Conservation (phyloP, 163 green algal species). For the Chlorella variabilis region DNA sequence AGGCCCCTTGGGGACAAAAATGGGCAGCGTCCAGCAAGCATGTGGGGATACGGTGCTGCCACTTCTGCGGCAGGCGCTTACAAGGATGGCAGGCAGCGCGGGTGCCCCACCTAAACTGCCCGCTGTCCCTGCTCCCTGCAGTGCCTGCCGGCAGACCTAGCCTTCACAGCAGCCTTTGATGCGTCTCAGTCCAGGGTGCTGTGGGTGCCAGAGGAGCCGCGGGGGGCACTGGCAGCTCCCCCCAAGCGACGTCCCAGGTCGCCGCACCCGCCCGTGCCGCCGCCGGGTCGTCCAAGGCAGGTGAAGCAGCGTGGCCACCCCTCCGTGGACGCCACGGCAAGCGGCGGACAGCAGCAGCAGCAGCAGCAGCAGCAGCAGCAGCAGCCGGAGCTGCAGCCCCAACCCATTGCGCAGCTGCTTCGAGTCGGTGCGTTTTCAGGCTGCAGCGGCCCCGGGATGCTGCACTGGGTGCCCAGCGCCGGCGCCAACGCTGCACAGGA, state of each 20-base stretch:
- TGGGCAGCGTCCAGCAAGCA: too few species aligned
- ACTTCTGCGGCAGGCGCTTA: too few species aligned
- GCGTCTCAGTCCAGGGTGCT: neutral
- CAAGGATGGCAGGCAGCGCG: too few species aligned
- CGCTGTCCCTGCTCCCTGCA: neutral
- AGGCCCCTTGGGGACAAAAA: too few species aligned
- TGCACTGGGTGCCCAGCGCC: slow-evolving; percentile 17
- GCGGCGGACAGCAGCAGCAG: neutral
- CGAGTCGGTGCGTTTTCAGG: slow-evolving; percentile 20
- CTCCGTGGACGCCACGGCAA: neutral
- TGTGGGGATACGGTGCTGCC: too few species aligned
- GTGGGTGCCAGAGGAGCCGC: slow-evolving; percentile 17
- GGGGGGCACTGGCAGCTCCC: neutral
- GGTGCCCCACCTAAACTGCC: too few species aligned
- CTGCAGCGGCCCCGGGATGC: neutral
- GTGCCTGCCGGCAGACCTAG: slow-evolving; percentile 11
- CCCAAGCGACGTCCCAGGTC: neutral
- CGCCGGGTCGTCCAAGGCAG: neutral
- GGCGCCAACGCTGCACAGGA: slow-evolving; percentile 15
- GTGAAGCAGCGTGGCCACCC: too few species aligned
- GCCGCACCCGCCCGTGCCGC: neutral
- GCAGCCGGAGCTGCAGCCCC: neutral
- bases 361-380: neutral
- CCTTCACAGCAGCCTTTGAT: slow-evolving; percentile 21
- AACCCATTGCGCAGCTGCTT: neutral